A percentile compares a stretch with the other conserved stretches of the same genome.
These are phyloP conservation scores for Tuber umbilicatum DNA, from an alignment of 495 filamentous ascomycete species.

Conservation along the genomic window DNA sequence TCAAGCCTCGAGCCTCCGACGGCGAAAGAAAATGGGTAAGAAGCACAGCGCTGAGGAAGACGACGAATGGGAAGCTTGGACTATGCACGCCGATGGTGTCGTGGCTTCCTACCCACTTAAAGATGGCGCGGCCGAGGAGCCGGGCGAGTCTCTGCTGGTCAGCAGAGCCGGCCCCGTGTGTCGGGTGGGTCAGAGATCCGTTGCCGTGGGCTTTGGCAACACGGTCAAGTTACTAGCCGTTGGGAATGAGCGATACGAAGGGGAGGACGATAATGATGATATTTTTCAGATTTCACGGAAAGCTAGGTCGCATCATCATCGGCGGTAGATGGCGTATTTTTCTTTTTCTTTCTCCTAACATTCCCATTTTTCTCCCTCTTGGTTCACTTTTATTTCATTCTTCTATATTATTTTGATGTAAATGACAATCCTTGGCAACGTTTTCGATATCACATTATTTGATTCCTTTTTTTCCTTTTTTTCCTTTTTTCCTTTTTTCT, in stretches of 20 bases:
- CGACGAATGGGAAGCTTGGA: slow-evolving; percentile 62
- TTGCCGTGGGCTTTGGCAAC: slow-evolving; percentile 63
- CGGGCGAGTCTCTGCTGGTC: slow-evolving; percentile 51
- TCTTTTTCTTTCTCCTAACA: not conserved
- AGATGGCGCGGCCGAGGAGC: slow-evolving; percentile 36
- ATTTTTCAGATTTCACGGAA: slow-evolving; percentile 40
- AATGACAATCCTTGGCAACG: not conserved
- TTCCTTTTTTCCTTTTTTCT: not conserved
- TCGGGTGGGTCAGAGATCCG: slow-evolving; percentile 52
- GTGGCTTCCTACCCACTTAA: slow-evolving; percentile 43
- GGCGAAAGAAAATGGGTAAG: slow-evolving; percentile 30
- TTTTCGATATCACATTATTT: not conserved
- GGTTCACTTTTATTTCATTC: slow-evolving; percentile 4
- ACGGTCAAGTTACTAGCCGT: slow-evolving; percentile 59
- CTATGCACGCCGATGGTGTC: slow-evolving; percentile 49
- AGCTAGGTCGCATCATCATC: slow-evolving; percentile 17
- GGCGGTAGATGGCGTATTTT: slow-evolving; percentile 8
- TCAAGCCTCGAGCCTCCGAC: slow-evolving; percentile 24
- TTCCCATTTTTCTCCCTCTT: slow-evolving; percentile 4
- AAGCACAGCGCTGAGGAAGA: slow-evolving; percentile 32
- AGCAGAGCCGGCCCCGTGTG: slow-evolving; percentile 55
- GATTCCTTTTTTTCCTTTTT: slow-evolving; percentile 4
- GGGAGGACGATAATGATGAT: slow-evolving; percentile 38
- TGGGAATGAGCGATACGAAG: slow-evolving; percentile 56
- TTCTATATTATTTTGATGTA: slow-evolving; percentile 1